Evolutionary conservation across 2,329 filamentous ascomycete genomes (phyloP).

Genomic region (Cladosporium sp.): DNA sequence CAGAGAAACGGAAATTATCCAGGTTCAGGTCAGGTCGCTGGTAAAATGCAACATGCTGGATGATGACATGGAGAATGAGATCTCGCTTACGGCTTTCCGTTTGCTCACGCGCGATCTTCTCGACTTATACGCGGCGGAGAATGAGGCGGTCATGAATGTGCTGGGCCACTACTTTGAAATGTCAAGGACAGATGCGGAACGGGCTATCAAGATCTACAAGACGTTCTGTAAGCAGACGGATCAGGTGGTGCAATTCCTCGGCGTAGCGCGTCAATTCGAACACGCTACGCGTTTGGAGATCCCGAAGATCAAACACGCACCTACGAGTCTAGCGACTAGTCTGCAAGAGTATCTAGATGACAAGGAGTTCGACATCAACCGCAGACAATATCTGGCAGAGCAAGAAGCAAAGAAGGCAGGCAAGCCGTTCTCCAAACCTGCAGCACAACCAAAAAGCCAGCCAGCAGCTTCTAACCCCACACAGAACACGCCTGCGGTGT

Average conservation of each 20-base stretch:
- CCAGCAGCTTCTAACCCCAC: constrained; percentile 40
- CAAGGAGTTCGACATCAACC: constrained; percentile 90
- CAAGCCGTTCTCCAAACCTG: constrained; percentile 35
- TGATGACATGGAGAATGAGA: constrained; percentile 91
- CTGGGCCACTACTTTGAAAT: constrained; percentile 97
- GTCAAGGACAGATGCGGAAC: constrained; percentile 89
- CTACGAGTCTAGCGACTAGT: constrained; percentile 83
- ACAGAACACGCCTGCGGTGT: constrained; percentile 39
- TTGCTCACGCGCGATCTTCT: constrained; percentile 87
- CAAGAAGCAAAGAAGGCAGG: constrained; percentile 67
- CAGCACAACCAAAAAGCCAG: constrained; percentile 33
- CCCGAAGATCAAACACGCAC: constrained; percentile 94
- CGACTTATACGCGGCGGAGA: constrained; percentile 89
- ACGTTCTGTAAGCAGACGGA: constrained; percentile 91
- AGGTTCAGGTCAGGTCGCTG: constrained; percentile 81
- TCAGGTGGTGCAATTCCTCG: constrained; percentile 85
- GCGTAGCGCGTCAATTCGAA: constrained; percentile 84
- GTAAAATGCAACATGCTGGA: constrained; percentile 89
- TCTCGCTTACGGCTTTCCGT: constrained; percentile 89
- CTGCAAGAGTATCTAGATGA: constrained; percentile 94
- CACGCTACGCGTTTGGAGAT: constrained; percentile 91
- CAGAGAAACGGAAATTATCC: constrained; percentile 86
- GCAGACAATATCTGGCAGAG: constrained; percentile 86
- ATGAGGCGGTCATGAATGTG: constrained; percentile 96
- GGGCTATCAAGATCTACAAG: constrained; percentile 88